These are phyloP conservation scores for Narthecium ossifragum DNA, from an alignment of 106 monocot genomes.

Conservation along the genomic window DNA sequence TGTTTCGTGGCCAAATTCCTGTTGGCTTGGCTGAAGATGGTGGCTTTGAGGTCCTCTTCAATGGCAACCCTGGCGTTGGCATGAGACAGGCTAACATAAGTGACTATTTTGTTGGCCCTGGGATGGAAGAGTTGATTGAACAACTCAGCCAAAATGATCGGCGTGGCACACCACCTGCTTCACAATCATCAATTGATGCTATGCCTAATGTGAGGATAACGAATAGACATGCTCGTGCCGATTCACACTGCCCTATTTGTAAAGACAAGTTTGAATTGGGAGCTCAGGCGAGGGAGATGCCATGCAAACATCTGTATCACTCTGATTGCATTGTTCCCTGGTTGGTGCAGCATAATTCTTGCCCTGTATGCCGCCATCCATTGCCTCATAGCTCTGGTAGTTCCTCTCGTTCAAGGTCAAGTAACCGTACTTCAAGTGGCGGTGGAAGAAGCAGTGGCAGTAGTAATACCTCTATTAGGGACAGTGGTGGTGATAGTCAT, in stretches of 20 bases:
- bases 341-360: conserved; percentile 6
- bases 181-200: conserved; percentile 1
- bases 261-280: conserved; percentile 10
- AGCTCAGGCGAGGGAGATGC: conserved; percentile 11
- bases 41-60: conserved; percentile 10
- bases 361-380: conserved; percentile 11
- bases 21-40: too few relatives aligned
- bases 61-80: conserved; percentile 3
- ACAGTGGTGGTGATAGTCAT: conserved; percentile 18
- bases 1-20: conserved; percentile 6
- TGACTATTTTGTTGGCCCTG: conserved; percentile 7
- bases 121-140: conserved; percentile 1
- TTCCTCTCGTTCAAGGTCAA: conserved; percentile 14
- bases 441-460: not conserved
- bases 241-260: conserved; percentile 13
- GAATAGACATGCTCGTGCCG: not conserved
- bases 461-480: conserved; percentile 4
- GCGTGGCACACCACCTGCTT: not conserved
- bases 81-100: conserved; percentile 4
- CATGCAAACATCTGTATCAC: conserved; percentile 16
- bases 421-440: conserved; percentile 14
- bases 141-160: conserved; percentile 2
- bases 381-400: conserved; percentile 25
- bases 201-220: conserved; percentile 7
- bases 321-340: conserved; percentile 13